Conservation (phyloP, 768 basidiomycete species). For the button mushroom (Agaricus bisporus) region DNA sequence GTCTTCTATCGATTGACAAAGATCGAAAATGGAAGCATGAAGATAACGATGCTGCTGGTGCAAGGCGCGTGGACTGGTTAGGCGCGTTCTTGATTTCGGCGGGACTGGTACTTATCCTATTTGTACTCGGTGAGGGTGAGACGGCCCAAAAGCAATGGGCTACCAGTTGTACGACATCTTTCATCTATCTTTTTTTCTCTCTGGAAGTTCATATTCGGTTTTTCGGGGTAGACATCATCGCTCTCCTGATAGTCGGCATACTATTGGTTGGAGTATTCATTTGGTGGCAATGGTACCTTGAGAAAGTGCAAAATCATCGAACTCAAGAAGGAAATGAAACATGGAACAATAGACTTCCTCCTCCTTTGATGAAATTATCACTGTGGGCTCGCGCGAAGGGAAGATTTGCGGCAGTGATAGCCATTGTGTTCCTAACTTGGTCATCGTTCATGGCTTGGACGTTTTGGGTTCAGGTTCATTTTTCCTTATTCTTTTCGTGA, state of each 20-base stretch:
- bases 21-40: slow-evolving; percentile 28
- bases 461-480: slow-evolving; percentile 27
- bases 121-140: slow-evolving; percentile 65
- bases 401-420: slow-evolving; percentile 53
- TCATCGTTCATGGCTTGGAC: slow-evolving; percentile 48
- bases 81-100: slow-evolving; percentile 59
- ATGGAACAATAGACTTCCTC: slow-evolving; percentile 25
- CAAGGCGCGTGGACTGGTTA: slow-evolving; percentile 66
- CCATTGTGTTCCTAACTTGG: slow-evolving; percentile 62
- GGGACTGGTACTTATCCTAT: slow-evolving; percentile 66
- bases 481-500: background rate
- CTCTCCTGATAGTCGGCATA: slow-evolving; percentile 56
- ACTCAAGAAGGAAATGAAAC: background rate
- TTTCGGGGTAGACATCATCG: slow-evolving; percentile 56
- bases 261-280: slow-evolving; percentile 51
- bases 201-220: background rate
- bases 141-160: slow-evolving; percentile 55
- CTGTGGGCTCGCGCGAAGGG: slow-evolving; percentile 62
- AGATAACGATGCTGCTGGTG: slow-evolving; percentile 29
- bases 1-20: slow-evolving; percentile 51
- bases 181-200: slow-evolving; percentile 13
- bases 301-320: slow-evolving; percentile 26
- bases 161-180: slow-evolving; percentile 28
- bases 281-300: slow-evolving; percentile 61
- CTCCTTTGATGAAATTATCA: slow-evolving; percentile 59